These are phyloP conservation scores for Cytospora chrysosperma DNA, from an alignment of 2,329 filamentous ascomycete genomes.

Conservation along the genomic window DNA sequence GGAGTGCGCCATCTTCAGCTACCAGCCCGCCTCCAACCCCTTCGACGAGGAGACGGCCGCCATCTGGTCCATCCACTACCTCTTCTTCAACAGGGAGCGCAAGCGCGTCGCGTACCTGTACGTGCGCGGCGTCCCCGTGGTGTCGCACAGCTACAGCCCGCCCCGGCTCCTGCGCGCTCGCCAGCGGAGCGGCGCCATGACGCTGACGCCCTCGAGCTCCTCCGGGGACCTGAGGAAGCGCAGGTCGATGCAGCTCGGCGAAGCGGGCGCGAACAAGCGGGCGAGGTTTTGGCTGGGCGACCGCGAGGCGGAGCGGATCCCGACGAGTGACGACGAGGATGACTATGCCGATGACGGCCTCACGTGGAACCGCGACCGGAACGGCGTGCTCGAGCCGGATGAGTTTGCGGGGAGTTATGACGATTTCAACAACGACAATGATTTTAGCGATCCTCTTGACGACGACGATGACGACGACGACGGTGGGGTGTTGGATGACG, in stretches of 20 bases:
- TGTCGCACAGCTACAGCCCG: conserved; percentile 60
- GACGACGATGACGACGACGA: conserved; percentile 43
- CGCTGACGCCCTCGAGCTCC: conserved; percentile 27
- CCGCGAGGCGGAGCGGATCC: conserved; percentile 49
- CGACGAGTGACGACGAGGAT: conserved; percentile 46
- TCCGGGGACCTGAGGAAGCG: conserved; percentile 27
- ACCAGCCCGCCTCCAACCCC: conserved; percentile 83
- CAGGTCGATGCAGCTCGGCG: conserved; percentile 33
- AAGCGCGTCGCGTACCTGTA: conserved; percentile 96
- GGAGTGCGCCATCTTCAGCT: conserved; percentile 87
- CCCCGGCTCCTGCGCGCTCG: conserved; percentile 38
- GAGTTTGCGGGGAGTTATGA: conserved; percentile 47
- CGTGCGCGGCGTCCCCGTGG: conserved; percentile 80
- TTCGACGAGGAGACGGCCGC: conserved; percentile 90
- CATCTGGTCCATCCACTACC: conserved; percentile 94
- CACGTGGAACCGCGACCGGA: conserved; percentile 58
- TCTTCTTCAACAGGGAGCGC: conserved; percentile 91
- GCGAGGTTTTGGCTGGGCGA: conserved; percentile 87
- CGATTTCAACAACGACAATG: conserved; percentile 48
- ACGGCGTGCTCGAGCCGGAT: conserved; percentile 57
- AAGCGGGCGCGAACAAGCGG: conserved; percentile 68
- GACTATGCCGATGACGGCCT: conserved; percentile 50
- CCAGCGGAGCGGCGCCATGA: conserved; percentile 34
- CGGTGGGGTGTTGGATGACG: conserved; percentile 35
- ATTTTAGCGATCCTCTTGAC: conserved; percentile 40